Conservation (phyloP, 2,329 filamentous ascomycete genomes). For the Hymenoscyphus infarciens region DNA sequence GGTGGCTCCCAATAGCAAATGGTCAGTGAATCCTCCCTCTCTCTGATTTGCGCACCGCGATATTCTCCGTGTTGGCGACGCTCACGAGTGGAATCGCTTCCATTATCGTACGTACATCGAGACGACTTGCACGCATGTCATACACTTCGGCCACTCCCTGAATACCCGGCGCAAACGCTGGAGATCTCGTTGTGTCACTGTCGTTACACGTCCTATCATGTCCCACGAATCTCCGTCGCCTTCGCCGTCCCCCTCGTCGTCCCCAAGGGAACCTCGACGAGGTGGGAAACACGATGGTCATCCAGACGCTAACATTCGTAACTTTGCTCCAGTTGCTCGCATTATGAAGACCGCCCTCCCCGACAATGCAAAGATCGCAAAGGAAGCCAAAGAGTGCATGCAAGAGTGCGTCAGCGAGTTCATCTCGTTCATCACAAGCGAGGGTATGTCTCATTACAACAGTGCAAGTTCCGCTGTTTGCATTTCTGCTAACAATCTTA, state of each 20-base stretch:
- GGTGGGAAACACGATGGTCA: slow-evolving; percentile 30
- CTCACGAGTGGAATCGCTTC: slow-evolving; percentile 48
- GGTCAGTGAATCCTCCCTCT: slow-evolving; percentile 64
- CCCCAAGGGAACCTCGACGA: slow-evolving; percentile 46
- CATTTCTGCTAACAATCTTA: slow-evolving; percentile 23
- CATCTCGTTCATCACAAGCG: slow-evolving; percentile 98
- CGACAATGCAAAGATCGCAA: slow-evolving; percentile 98
- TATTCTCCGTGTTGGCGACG: slow-evolving; percentile 30
- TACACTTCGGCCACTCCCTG: slow-evolving; percentile 33
- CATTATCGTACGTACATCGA: slow-evolving; percentile 43
- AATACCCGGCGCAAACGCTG: slow-evolving; percentile 32
- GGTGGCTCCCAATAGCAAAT: slow-evolving; percentile 99
- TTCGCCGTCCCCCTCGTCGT: slow-evolving; percentile 31
- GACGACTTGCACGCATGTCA: slow-evolving; percentile 35
- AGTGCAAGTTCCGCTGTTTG: background rate
- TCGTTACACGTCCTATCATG: slow-evolving; percentile 45
- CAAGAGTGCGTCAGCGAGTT: slow-evolving; percentile 99
- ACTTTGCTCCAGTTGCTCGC: slow-evolving; percentile 91
- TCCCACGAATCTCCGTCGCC: slow-evolving; percentile 53
- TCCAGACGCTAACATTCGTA: slow-evolving; percentile 87
- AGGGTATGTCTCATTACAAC: slow-evolving; percentile 61
- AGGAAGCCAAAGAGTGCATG: slow-evolving; percentile 99
- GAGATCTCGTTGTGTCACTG: slow-evolving; percentile 31
- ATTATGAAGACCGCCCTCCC: slow-evolving; percentile 99
- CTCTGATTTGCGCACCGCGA: slow-evolving; percentile 49